Percentiles rank a stretch among this genome's conserved stretches.
phyloP scores from a whole-genome alignment of 495 filamentous ascomycete species.

The Penicillium antarcticum region DNA sequence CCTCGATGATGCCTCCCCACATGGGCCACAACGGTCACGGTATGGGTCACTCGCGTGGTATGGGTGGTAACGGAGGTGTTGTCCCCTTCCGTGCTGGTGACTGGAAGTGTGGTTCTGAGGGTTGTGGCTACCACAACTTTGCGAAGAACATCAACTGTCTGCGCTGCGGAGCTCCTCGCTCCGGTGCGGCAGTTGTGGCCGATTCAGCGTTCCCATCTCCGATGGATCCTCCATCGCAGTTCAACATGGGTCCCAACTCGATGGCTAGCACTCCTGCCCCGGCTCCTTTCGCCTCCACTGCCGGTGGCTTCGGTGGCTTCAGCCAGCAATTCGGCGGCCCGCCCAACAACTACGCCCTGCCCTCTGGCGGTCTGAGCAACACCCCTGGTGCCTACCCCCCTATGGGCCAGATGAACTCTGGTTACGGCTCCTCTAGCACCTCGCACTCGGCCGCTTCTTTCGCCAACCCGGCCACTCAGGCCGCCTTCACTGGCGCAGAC shows the following conservation, averaged over 20 bases:
- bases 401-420: slow-evolving; percentile 68
- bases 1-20: slow-evolving; percentile 78
- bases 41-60: slow-evolving; percentile 65
- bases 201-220: slow-evolving; percentile 90
- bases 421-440: slow-evolving; percentile 59
- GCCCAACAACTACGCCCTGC: slow-evolving; percentile 84
- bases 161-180: slow-evolving; percentile 91
- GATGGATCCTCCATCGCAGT: slow-evolving; percentile 80
- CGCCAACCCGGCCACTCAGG: slow-evolving; percentile 88
- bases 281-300: slow-evolving; percentile 70
- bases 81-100: slow-evolving; percentile 97
- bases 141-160: slow-evolving; percentile 98
- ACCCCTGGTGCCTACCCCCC: slow-evolving; percentile 77
- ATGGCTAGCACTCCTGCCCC: slow-evolving; percentile 83
- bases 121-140: slow-evolving; percentile 99
- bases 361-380: slow-evolving; percentile 76
- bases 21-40: slow-evolving; percentile 76
- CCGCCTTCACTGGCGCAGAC: slow-evolving; percentile 82
- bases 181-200: slow-evolving; percentile 87
- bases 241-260: slow-evolving; percentile 71
- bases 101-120: slow-evolving; percentile 97
- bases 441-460: slow-evolving; percentile 85
- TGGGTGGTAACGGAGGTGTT: slow-evolving; percentile 76
- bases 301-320: slow-evolving; percentile 74
- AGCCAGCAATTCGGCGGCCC: slow-evolving; percentile 85